Conservation (phyloP, 257 asterid species). For the Echium plantagineum region DNA sequence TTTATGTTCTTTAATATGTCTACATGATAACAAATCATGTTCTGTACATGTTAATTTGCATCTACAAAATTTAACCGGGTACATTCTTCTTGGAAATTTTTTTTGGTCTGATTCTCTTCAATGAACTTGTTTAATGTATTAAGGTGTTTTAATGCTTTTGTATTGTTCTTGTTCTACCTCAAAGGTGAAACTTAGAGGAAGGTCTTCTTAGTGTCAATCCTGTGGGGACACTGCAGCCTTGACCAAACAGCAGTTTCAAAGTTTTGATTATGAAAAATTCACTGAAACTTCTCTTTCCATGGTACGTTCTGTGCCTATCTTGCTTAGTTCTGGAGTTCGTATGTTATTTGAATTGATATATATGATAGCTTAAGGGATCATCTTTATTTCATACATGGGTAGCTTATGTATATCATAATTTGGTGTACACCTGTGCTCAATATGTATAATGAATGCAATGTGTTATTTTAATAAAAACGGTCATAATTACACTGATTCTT, state of each 20-base stretch:
- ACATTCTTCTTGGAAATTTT: too few relatives aligned
- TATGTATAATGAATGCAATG: too few relatives aligned
- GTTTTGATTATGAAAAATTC: constrained; percentile 64
- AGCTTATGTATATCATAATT: too few relatives aligned
- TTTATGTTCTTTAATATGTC: neutral
- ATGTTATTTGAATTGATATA: too few relatives aligned
- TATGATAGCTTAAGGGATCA: too few relatives aligned
- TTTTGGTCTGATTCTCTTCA: neutral
- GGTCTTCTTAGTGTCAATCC: constrained; percentile 58
- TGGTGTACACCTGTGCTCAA: too few relatives aligned
- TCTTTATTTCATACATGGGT: too few relatives aligned
- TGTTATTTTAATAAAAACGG: too few relatives aligned
- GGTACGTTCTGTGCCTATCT: constrained; percentile 27
- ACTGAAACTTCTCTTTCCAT: constrained; percentile 63
- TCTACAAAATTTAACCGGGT: too few relatives aligned
- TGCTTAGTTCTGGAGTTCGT: neutral
- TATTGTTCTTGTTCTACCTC: neutral
- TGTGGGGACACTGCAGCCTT: constrained; percentile 56
- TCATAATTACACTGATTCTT: too few relatives aligned
- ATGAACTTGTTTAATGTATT: neutral
- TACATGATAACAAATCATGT: too few relatives aligned
- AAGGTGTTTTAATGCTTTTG: neutral
- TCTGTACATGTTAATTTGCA: too few relatives aligned
- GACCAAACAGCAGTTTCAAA: constrained; percentile 32
- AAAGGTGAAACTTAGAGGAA: constrained; percentile 80